Percentiles rank a stretch among this genome's conserved stretches.
These are phyloP conservation scores for Candida maris DNA, from an alignment of 805 yeast species.

Conservation along the genomic window DNA sequence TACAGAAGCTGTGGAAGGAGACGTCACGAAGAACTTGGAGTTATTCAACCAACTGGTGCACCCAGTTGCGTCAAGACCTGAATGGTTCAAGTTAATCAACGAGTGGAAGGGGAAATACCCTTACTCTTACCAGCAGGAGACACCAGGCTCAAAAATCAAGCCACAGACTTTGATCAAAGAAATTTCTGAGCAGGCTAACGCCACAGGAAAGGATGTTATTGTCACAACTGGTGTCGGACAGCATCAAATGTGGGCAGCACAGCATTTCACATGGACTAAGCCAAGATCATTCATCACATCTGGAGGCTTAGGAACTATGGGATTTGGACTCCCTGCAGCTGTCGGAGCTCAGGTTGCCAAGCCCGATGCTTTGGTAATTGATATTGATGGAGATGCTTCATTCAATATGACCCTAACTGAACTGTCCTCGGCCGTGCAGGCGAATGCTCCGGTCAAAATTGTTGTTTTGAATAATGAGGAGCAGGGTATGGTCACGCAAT, in stretches of 20 bases:
- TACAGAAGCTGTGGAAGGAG: constrained; percentile 96
- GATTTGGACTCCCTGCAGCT: constrained; percentile 95
- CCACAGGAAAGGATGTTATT: constrained; percentile 67
- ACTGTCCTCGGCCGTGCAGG: constrained; percentile 91
- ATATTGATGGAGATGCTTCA: constrained; percentile 98
- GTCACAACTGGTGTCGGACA: constrained; percentile 99
- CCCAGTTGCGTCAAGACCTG: constrained; percentile 61
- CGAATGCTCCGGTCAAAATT: constrained; percentile 84
- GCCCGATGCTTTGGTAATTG: constrained; percentile 93
- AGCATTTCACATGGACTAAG: constrained; percentile 88
- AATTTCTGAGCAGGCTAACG: constrained; percentile 66
- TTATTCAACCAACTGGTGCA: constrained; percentile 68
- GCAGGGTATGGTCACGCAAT: constrained; percentile 99
- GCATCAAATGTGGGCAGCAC: constrained; percentile 99
- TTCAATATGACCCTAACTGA: constrained; percentile 97
- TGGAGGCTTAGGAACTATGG: constrained; percentile 99
- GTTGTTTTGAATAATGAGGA: constrained; percentile 93
- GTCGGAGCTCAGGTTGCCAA: constrained; percentile 97
- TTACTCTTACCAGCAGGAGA: constrained; percentile 74
- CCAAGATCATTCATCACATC: constrained; percentile 97
- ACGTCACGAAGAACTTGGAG: constrained; percentile 75
- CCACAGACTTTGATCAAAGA: constrained; percentile 90
- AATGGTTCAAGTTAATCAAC: constrained; percentile 72
- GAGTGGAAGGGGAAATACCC: constrained; percentile 89
- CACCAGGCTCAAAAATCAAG: constrained; percentile 74